Evolutionary conservation across 345 rosid species (phyloP).

Genomic region (Euphorbia peplus): DNA sequence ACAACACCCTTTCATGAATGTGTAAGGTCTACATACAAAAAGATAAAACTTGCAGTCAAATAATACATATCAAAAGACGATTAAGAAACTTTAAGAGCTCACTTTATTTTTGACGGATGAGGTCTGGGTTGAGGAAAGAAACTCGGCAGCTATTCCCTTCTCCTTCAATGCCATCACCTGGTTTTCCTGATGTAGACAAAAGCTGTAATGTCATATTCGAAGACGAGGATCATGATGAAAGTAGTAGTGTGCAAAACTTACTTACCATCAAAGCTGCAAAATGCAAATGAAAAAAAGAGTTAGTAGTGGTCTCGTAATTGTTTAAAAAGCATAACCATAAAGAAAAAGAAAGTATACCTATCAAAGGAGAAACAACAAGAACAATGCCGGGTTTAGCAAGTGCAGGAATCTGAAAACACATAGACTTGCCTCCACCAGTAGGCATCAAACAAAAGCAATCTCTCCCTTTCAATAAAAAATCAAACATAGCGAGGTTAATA

Average conservation of each 20-base stretch:
- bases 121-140: constrained; percentile 80
- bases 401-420: constrained; percentile 97
- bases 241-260: not conserved
- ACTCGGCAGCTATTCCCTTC: constrained; percentile 91
- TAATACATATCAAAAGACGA: not conserved
- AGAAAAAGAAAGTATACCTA: constrained; percentile 48
- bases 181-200: constrained; percentile 54
- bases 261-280: constrained; percentile 88
- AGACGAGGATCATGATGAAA: not conserved
- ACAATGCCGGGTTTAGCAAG: constrained; percentile 80
- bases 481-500: no score
- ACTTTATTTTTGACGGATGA: constrained; percentile 58
- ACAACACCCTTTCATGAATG: not conserved
- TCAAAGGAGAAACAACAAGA: constrained; percentile 90
- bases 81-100: constrained; percentile 9
- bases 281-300: constrained; percentile 12
- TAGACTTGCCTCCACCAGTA: constrained; percentile 95
- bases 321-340: not conserved
- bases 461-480: constrained; percentile 41
- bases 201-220: not conserved
- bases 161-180: constrained; percentile 84
- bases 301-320: not conserved
- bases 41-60: not conserved
- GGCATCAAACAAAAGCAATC: constrained; percentile 99
- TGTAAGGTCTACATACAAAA: not conserved